Base-by-base conservation (phyloP, 2,329 filamentous ascomycete species). In the Trichoderma aggressivum region DNA sequence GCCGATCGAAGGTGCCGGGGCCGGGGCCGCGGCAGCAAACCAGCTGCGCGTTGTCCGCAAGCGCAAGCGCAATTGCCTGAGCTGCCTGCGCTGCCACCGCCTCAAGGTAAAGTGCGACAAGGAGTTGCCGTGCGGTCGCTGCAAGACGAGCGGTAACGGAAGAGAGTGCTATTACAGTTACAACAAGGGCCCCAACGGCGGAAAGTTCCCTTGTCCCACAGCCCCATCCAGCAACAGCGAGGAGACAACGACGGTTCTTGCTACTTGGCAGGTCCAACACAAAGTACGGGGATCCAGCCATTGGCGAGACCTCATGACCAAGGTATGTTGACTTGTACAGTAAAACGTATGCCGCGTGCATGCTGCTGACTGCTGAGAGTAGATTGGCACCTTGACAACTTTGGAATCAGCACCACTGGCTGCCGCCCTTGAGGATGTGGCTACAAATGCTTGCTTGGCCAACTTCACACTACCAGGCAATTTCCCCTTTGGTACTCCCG, bases 41-140 rank as follows among this genome's bases (percentile, higher is more conserved):
- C 63, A 62, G 18, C 74, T 75, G 60, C 77, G 78, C 16, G 72
- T 80, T 30, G 72, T 80, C 12, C 78, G 79, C 39, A 81, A 80
- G 72, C 79, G 80, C 47, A 81, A 81, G 72, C 77, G 80, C 43
- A 80, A 79, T 55, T 80, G 79, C 69, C 74, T 81, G 12, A 81
- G 79, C 72, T 81, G 80, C 32, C 69, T 79, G 32, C 77, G 80
- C 36, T 81, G 80, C 67, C 80, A 81, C 67, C 77, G 79, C 16
- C 78, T 81, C 71, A 81, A 81, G 65, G 79, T 81, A 59, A 81
- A 81, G 70, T 81, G 80, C 66, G 80, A 81, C 74, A 81, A 81
- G 73, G 78, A 80, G 71, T 73, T 81, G 59, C 80, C 80, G 3
- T 81, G 80, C 58, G 78, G 77, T 2, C 77, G 80, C 2, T 81